Percentiles rank a stretch among this genome's conserved stretches.
Evolutionary conservation across 306 rosid genomes (phyloP).

Genomic region (Purshia tridentata): DNA sequence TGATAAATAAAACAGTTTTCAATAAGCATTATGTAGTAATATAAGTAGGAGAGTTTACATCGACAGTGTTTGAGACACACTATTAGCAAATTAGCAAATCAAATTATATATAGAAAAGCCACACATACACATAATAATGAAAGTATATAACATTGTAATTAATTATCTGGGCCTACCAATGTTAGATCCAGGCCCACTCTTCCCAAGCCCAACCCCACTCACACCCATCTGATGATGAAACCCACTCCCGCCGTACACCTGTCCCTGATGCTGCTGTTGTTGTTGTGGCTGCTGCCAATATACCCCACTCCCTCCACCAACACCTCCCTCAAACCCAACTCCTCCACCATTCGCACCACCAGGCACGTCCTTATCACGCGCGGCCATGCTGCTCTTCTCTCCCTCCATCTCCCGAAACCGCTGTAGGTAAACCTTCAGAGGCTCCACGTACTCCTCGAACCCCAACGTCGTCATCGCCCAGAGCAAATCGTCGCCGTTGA

Average conservation of each 20-base stretch:
- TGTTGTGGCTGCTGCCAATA: slow-evolving; percentile 13
- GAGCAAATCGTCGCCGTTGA: slow-evolving; percentile 87
- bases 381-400: slow-evolving; percentile 54
- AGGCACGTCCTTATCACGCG: slow-evolving; percentile 56
- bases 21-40: not conserved
- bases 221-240: slow-evolving; percentile 61
- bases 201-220: slow-evolving; percentile 54
- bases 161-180: slow-evolving; percentile 40
- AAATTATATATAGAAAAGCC: not conserved
- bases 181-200: slow-evolving; percentile 54
- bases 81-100: not conserved
- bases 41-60: not conserved
- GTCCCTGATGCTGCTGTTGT: slow-evolving; percentile 52
- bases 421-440: slow-evolving; percentile 71
- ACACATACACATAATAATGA: too few relatives aligned
- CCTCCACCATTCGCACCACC: slow-evolving; percentile 22
- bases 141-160: not conserved
- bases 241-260: slow-evolving; percentile 66
- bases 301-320: slow-evolving; percentile 16
- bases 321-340: slow-evolving; percentile 30
- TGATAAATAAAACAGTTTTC: not conserved
- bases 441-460: slow-evolving; percentile 85
- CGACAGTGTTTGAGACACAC: not conserved
- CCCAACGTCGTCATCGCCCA: slow-evolving; percentile 94
- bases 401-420: slow-evolving; percentile 83